Conservation (phyloP, 345 rosid species). For the Conringia planisiliqua region DNA sequence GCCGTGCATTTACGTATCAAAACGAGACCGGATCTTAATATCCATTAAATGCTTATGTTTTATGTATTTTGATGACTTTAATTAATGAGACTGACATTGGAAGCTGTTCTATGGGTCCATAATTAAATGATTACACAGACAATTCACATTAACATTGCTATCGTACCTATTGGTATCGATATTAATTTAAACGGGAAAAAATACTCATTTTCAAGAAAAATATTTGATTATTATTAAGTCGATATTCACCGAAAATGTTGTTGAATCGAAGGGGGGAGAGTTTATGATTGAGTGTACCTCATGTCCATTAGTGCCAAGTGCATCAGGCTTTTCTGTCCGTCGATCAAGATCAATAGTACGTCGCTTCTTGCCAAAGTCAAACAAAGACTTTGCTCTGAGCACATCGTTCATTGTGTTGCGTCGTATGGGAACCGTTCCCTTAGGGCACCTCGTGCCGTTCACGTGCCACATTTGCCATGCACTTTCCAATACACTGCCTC, state of each 20-base stretch:
- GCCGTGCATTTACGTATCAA: not conserved
- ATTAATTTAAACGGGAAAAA: not conserved
- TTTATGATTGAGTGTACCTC: constrained; percentile 46
- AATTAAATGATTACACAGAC: constrained; percentile 24
- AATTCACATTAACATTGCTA: not conserved
- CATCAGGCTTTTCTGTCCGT: constrained; percentile 67
- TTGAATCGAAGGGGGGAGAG: not conserved
- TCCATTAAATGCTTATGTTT: constrained; percentile 30
- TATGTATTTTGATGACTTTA: constrained; percentile 1
- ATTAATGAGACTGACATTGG: constrained; percentile 20
- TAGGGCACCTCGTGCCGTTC: constrained; percentile 85
- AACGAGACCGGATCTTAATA: constrained; percentile 33
- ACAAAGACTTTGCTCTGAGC: constrained; percentile 84
- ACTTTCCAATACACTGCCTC: constrained; percentile 29
- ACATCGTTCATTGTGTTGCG: constrained; percentile 73
- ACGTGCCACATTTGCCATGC: constrained; percentile 89
- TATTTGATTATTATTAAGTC: not conserved
- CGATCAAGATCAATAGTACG: constrained; percentile 17
- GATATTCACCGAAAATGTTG: not conserved
- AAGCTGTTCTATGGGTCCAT: constrained; percentile 32
- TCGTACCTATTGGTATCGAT: not conserved
- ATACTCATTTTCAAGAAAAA: not conserved
- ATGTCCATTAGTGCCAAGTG: constrained; percentile 70
- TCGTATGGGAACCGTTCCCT: constrained; percentile 85
- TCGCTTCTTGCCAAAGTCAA: constrained; percentile 75